Percentiles rank a stretch among this genome's conserved stretches.
Conservation (phyloP, 2,329 filamentous ascomycete genomes). For the Cryphonectria naterciae region DNA sequence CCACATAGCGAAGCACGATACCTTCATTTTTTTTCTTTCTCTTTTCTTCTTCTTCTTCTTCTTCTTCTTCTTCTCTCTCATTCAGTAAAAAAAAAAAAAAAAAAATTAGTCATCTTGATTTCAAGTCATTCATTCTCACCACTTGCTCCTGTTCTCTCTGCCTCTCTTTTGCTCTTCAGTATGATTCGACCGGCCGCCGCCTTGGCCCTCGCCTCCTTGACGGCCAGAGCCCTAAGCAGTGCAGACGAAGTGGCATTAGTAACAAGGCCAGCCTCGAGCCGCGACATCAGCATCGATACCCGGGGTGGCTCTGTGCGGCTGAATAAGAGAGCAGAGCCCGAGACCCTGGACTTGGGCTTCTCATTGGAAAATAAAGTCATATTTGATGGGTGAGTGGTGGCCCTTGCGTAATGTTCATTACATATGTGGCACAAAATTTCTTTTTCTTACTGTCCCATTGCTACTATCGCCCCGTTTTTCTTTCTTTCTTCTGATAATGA, state of each 20-base stretch:
- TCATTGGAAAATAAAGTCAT: constrained; percentile 18
- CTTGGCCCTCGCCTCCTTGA: neutral
- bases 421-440: neutral
- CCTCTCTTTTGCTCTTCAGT: neutral
- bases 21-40: neutral
- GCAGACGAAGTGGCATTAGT: neutral
- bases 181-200: neutral
- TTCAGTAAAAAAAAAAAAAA: neutral
- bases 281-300: neutral
- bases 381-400: constrained; percentile 20
- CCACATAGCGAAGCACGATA: neutral
- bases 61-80: neutral
- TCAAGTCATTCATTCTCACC: neutral
- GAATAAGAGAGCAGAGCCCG: constrained; percentile 1
- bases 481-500: neutral
- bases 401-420: neutral
- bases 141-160: neutral
- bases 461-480: neutral
- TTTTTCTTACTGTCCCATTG: neutral
- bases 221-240: neutral
- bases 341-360: constrained; percentile 11
- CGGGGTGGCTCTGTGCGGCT: neutral
- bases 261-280: neutral
- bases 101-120: neutral
- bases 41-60: neutral